phyloP scores from a whole-genome alignment of 176 grass and related monocot genomes.

The Ensete ventricosum region DNA sequence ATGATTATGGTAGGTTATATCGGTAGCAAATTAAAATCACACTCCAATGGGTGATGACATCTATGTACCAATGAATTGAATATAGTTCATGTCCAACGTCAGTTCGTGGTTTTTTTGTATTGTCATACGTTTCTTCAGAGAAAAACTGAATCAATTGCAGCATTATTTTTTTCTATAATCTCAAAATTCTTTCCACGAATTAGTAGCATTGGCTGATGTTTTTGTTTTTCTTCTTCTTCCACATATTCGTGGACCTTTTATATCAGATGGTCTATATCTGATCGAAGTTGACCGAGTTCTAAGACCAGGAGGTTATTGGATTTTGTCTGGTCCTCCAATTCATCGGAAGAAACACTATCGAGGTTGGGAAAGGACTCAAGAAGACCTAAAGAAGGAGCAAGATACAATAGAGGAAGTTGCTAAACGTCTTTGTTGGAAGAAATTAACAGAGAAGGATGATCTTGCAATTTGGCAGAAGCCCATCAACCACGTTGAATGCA shows the following conservation, averaged over 20 bases:
- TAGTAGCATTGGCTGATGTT: too few species aligned
- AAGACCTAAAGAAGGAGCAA: constrained; percentile 3
- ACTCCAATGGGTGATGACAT: too few species aligned
- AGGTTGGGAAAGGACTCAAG: constrained; percentile 10
- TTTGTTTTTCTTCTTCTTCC: too few species aligned
- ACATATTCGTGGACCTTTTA: not conserved
- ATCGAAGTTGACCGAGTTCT: not conserved
- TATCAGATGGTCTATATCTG: constrained; percentile 1
- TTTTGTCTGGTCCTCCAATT: constrained; percentile 10
- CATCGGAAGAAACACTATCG: constrained; percentile 5
- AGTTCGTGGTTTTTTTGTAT: not conserved
- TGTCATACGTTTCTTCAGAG: not conserved
- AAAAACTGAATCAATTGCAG: too few species aligned
- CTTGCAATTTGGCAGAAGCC: constrained; percentile 12
- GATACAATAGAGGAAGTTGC: constrained; percentile 6
- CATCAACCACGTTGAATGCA: constrained; percentile 12
- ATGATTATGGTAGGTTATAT: constrained; percentile 1
- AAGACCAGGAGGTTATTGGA: constrained; percentile 4
- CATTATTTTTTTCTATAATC: too few species aligned
- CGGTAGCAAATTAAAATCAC: not conserved
- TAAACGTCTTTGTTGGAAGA: constrained; percentile 9
- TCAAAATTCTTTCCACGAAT: too few species aligned
- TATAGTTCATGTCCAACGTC: too few species aligned
- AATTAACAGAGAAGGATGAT: constrained; percentile 4
- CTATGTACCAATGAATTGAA: too few species aligned